Conservation (phyloP, 2,329 filamentous ascomycete species). For the Colletotrichum karsti region DNA sequence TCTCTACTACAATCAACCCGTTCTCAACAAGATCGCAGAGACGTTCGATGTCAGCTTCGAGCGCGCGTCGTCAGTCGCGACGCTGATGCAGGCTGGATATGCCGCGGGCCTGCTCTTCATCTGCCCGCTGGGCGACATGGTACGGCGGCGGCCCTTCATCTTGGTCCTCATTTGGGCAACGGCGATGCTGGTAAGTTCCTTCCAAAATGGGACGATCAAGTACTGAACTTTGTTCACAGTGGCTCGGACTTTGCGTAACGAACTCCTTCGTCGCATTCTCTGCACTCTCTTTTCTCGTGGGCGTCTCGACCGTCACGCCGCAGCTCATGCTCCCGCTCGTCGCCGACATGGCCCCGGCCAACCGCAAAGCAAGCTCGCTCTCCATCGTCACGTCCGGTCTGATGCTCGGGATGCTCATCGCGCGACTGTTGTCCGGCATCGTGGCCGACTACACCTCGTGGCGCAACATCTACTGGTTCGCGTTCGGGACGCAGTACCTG, state of each 20-base stretch:
- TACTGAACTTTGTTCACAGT: slow-evolving; percentile 46
- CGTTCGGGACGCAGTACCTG: slow-evolving; percentile 74
- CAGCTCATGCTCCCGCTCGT: slow-evolving; percentile 83
- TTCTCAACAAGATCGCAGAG: slow-evolving; percentile 77
- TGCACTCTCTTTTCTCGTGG: slow-evolving; percentile 75
- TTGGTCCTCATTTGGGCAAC: slow-evolving; percentile 73
- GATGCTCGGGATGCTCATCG: slow-evolving; percentile 78
- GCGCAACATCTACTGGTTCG: slow-evolving; percentile 83
- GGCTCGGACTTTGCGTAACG: slow-evolving; percentile 78
- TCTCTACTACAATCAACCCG: slow-evolving; percentile 83
- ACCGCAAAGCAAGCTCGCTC: slow-evolving; percentile 73
- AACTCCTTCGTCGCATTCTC: slow-evolving; percentile 70
- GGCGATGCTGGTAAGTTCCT: slow-evolving; percentile 65
- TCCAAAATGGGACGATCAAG: too few relatives aligned
- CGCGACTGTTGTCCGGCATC: slow-evolving; percentile 78
- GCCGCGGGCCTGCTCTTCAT: slow-evolving; percentile 77
- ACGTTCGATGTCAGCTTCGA: slow-evolving; percentile 78
- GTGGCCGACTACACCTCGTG: slow-evolving; percentile 78
- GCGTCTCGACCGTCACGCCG: slow-evolving; percentile 83
- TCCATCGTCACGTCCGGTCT: slow-evolving; percentile 80
- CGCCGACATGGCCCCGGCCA: slow-evolving; percentile 77
- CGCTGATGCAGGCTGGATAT: slow-evolving; percentile 82
- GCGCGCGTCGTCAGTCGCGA: slow-evolving; percentile 73
- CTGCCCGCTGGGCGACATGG: slow-evolving; percentile 77
- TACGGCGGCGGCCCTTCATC: slow-evolving; percentile 75